phyloP scores from a whole-genome alignment of 2,329 filamentous ascomycete genomes.

The Alternaria hordeiaustralica region DNA sequence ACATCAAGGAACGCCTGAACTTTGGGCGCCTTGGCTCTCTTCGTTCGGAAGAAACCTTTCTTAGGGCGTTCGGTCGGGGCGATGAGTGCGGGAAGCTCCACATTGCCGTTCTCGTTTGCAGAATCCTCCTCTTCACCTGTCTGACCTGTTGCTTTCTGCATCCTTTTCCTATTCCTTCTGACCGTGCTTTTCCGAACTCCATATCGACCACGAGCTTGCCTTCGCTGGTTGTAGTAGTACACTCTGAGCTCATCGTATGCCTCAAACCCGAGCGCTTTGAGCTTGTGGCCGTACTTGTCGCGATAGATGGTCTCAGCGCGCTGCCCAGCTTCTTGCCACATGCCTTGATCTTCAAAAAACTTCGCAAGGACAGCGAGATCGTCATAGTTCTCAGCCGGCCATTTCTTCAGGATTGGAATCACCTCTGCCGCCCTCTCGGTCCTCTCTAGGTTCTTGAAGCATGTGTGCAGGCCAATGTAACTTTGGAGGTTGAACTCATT shows the following conservation, averaged over 20 bases:
- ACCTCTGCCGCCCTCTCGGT: slow-evolving; percentile 75
- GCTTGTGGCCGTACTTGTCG: slow-evolving; percentile 57
- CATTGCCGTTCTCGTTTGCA: slow-evolving; percentile 15
- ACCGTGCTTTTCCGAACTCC: slow-evolving; percentile 34
- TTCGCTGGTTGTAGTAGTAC: slow-evolving; percentile 32
- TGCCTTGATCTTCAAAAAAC: slow-evolving; percentile 74
- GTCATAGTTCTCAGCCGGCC: slow-evolving; percentile 74
- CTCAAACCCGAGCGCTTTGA: slow-evolving; percentile 53
- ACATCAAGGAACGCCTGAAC: slow-evolving; percentile 40
- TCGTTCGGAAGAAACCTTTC: slow-evolving; percentile 40
- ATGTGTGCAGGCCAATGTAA: slow-evolving; percentile 57
- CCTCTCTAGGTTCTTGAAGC: slow-evolving; percentile 70
- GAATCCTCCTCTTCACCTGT: slow-evolving; percentile 28
- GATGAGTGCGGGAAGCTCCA: slow-evolving; percentile 24
- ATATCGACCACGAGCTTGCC: slow-evolving; percentile 38
- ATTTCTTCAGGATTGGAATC: slow-evolving; percentile 75
- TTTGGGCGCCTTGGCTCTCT: slow-evolving; percentile 25
- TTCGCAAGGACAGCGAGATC: slow-evolving; percentile 81
- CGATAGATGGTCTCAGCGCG: slow-evolving; percentile 73
- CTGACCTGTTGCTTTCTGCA: slow-evolving; percentile 32
- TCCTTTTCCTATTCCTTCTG: slow-evolving; percentile 32
- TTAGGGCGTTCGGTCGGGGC: slow-evolving; percentile 31
- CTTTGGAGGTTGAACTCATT: slow-evolving; percentile 37
- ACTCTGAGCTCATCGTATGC: slow-evolving; percentile 37
- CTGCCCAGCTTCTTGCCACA: slow-evolving; percentile 61